Base-by-base conservation (phyloP, 2,329 filamentous ascomycete genomes). In the Calonectria ilicicola region DNA sequence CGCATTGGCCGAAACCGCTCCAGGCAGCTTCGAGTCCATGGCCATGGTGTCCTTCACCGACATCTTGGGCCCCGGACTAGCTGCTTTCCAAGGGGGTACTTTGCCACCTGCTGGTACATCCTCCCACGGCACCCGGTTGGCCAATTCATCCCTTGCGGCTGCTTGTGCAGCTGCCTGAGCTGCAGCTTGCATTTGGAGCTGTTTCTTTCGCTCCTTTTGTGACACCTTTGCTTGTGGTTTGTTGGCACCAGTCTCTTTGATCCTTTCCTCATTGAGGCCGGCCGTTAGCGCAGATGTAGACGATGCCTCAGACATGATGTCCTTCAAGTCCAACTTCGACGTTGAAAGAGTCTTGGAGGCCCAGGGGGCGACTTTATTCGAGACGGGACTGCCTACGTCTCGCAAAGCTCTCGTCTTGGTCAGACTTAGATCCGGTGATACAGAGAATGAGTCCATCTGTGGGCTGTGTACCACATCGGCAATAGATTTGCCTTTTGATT, bases 191-290 rank as follows among this genome's bases (percentile, higher is more conserved):
- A 91, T 89, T 79, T 95, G 93, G 78, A 95, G 91, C 75, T 95
- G 91, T 80, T 91, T 94, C 85, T 98, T 98, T 26, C 95, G 92
- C 82, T 98, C 96, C 80, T 97, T 98, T 78, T 98, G 97, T 0
- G 96, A 98, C 76, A 98, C 84, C 81, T 94, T 98, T 0, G 84
- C 81, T 19, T 86, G 84, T 0, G 86, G 78, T 46, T 79, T 83
- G 79, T 87, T 63, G 70, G 80, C 67, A 69, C 78, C 26, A n/a
- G 82, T 70, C 21, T 87, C 85, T 66, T 84, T 87, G 9, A 76
- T 81, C 58, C 83, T 88, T 76, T 91, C 87, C 1, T 88, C 88
- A 6, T 87, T 88, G 14, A 92, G 79, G 5, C 87, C 88, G 5
- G 87, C 86, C 4, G 90, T 90, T 3, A 92, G 81, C 1, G 87